Evolutionary conservation across 1,284 basidiomycete genomes (phyloP).

Genomic region (Heterobasidion annosum): DNA sequence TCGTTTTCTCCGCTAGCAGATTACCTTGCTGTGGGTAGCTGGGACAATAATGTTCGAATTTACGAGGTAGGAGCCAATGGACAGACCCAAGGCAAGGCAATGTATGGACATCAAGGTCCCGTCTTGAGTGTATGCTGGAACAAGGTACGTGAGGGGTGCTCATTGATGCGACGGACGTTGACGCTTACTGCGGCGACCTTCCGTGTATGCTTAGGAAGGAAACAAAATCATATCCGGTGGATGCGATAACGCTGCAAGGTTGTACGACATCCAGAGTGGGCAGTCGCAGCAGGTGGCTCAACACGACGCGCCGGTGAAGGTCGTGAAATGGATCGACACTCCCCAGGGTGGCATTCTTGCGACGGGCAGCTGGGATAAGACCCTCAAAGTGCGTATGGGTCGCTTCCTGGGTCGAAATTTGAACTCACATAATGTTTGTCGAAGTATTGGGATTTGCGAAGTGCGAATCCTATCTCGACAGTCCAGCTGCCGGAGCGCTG

Average conservation of each 20-base stretch:
- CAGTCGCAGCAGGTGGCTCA: slow-evolving; percentile 70
- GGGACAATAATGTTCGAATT: slow-evolving; percentile 72
- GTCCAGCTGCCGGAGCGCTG: slow-evolving; percentile 84
- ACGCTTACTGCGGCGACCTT: background rate
- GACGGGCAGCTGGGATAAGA: slow-evolving; percentile 91
- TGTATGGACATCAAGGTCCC: slow-evolving; percentile 78
- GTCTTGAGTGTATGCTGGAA: slow-evolving; percentile 82
- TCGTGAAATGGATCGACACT: slow-evolving; percentile 68
- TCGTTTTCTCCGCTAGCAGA: slow-evolving; percentile 59
- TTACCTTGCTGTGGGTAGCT: slow-evolving; percentile 68
- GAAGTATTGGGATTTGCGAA: slow-evolving; percentile 89
- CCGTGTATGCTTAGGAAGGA: slow-evolving; percentile 45
- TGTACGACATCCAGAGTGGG: slow-evolving; percentile 76
- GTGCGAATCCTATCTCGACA: slow-evolving; percentile 63
- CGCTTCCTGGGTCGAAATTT: background rate
- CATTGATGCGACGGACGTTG: no score
- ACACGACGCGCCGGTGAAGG: slow-evolving; percentile 78
- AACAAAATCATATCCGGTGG: slow-evolving; percentile 80
- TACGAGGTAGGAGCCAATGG: slow-evolving; percentile 52
- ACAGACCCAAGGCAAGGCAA: slow-evolving; percentile 69
- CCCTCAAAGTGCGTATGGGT: slow-evolving; percentile 56
- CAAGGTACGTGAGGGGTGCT: slow-evolving; percentile 31
- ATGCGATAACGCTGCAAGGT: slow-evolving; percentile 76
- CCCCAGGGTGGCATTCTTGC: slow-evolving; percentile 64
- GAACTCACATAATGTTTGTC: background rate